Percentiles rank a stretch among this genome's conserved stretches.
phyloP scores from a whole-genome alignment of 495 filamentous ascomycete genomes.

The Neurospora sp. region DNA sequence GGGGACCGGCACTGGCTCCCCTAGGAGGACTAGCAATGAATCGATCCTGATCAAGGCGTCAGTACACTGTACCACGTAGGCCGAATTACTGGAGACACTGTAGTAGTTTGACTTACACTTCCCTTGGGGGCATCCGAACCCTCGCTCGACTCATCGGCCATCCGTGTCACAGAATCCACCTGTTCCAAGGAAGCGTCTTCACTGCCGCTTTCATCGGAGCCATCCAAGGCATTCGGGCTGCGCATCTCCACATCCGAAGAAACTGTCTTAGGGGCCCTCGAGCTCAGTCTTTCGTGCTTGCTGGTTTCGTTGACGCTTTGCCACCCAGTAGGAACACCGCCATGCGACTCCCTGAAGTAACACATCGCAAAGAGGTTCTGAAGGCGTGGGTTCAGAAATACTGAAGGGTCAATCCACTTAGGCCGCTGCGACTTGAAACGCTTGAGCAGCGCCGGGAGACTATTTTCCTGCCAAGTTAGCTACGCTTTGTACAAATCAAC shows the following conservation, averaged over 20 bases:
- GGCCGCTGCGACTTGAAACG: slow-evolving; percentile 27
- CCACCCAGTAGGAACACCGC: slow-evolving; percentile 55
- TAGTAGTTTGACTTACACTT: slow-evolving; percentile 15
- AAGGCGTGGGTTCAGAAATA: slow-evolving; percentile 40
- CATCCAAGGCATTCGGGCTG: slow-evolving; percentile 19
- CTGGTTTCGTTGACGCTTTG: slow-evolving; percentile 46
- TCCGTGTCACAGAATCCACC: slow-evolving; percentile 28
- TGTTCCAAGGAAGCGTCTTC: slow-evolving; percentile 14
- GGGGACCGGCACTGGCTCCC: neutral
- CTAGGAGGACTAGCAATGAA: neutral
- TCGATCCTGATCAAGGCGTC: neutral
- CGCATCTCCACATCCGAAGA: slow-evolving; percentile 25
- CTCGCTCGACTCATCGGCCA: slow-evolving; percentile 44
- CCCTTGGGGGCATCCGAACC: slow-evolving; percentile 22
- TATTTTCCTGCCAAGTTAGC: slow-evolving; percentile 4
- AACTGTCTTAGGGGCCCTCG: slow-evolving; percentile 30
- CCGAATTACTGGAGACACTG: neutral
- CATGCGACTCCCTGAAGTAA: slow-evolving; percentile 39
- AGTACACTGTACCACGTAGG: neutral
- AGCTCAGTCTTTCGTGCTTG: slow-evolving; percentile 44
- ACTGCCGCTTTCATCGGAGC: slow-evolving; percentile 34
- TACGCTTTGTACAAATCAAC: neutral
- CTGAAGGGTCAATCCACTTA: slow-evolving; percentile 36
- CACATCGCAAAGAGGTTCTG: slow-evolving; percentile 63
- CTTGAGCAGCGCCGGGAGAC: slow-evolving; percentile 16